Evolutionary conservation across 257 asterid species (phyloP).

Genomic region (Fraxinus americana): DNA sequence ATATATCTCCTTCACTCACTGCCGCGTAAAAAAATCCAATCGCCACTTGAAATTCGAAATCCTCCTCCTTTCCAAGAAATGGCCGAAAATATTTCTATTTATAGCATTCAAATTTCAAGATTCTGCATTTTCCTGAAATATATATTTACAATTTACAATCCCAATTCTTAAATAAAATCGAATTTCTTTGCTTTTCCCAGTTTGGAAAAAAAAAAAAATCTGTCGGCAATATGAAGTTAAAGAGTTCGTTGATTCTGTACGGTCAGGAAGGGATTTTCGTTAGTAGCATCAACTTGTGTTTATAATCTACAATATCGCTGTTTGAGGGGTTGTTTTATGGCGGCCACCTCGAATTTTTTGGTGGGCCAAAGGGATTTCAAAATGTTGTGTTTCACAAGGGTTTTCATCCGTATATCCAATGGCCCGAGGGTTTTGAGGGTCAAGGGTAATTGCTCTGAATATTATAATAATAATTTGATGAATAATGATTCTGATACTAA

Average conservation of each 20-base stretch:
- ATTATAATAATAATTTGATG: slow-evolving; percentile 19
- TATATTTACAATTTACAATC: background rate
- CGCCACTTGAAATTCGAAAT: background rate
- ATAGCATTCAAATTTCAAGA: slow-evolving; percentile 17
- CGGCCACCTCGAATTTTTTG: slow-evolving; percentile 45
- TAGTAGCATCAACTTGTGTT: slow-evolving; percentile 23
- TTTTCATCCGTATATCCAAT: slow-evolving; percentile 30
- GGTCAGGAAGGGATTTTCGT: slow-evolving; percentile 48
- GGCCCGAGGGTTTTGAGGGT: slow-evolving; percentile 29
- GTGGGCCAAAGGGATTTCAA: slow-evolving; percentile 42
- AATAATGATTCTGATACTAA: slow-evolving; percentile 7
- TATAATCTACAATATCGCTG: slow-evolving; percentile 24
- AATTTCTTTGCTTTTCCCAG: background rate
- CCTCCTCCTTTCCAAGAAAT: background rate
- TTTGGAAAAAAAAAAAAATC: background rate
- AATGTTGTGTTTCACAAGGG: slow-evolving; percentile 32
- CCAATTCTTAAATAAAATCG: background rate
- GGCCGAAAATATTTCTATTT: slow-evolving; percentile 2
- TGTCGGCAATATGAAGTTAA: background rate
- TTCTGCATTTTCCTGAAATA: background rate
- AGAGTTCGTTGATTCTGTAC: slow-evolving; percentile 40
- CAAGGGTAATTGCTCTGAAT: slow-evolving; percentile 36
- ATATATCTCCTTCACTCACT: no score
- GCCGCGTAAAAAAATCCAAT: no score
- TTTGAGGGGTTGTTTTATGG: slow-evolving; percentile 43